Evolutionary conservation across 2,329 filamentous ascomycete genomes (phyloP).

Genomic region (Alternaria atra): DNA sequence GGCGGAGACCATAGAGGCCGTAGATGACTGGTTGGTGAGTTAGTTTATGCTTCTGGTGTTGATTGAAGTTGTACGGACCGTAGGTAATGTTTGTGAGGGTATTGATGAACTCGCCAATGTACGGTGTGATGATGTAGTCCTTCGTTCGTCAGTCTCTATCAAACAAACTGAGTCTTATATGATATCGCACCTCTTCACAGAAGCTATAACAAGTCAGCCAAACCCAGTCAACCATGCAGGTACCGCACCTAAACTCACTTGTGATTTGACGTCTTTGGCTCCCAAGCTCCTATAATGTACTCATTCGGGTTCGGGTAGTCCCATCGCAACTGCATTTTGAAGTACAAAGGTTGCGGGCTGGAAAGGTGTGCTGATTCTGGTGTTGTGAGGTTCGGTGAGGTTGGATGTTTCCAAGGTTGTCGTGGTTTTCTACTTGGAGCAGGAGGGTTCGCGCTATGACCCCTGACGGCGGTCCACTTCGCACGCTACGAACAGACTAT

Average conservation of each 20-base stretch:
- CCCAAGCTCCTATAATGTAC: constrained; percentile 35
- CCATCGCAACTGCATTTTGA: constrained; percentile 37
- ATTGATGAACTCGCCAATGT: constrained; percentile 65
- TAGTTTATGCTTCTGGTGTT: neutral
- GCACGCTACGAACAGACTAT: neutral
- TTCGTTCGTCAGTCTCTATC: constrained; percentile 34
- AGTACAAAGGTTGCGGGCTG: neutral
- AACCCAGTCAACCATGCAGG: constrained; percentile 7
- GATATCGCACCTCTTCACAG: constrained; percentile 44
- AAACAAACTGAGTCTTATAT: neutral
- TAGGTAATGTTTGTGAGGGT: constrained; percentile 62
- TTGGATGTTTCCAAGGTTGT: neutral
- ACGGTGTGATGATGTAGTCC: constrained; percentile 63
- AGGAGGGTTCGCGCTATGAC: constrained; percentile 3
- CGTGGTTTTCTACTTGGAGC: neutral
- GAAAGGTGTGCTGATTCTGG: neutral
- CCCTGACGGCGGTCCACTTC: neutral
- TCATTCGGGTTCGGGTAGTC: constrained; percentile 31
- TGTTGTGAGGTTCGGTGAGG: neutral
- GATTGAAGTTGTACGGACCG: constrained; percentile 43
- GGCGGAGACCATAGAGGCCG: constrained; percentile 44
- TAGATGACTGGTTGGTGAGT: constrained; percentile 42
- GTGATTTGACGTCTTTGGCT: constrained; percentile 43
- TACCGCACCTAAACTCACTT: constrained; percentile 37
- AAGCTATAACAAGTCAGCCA: constrained; percentile 39